Evolutionary conservation across 768 basidiomycete species (phyloP).

Genomic region (Candolleomyces aberdarensis): DNA sequence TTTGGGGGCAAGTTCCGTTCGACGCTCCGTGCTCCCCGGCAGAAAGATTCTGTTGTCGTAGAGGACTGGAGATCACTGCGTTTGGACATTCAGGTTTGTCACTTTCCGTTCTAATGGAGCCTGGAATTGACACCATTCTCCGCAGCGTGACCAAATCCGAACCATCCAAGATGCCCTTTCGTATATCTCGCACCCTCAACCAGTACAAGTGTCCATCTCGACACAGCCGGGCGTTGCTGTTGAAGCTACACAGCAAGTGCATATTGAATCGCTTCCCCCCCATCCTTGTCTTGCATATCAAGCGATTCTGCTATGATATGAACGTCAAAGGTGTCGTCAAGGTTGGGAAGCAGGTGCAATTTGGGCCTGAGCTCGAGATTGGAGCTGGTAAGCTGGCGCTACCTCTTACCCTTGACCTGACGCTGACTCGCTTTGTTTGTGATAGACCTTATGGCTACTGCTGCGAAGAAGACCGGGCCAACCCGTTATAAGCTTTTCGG

Average conservation of each 20-base stretch:
- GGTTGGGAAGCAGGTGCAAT: constrained; percentile 76
- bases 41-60: constrained; percentile 82
- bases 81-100: constrained; percentile 82
- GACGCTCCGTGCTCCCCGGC: constrained; percentile 73
- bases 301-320: constrained; percentile 86
- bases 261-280: constrained; percentile 80
- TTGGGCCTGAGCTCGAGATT: constrained; percentile 76
- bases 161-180: constrained; percentile 82
- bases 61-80: constrained; percentile 91
- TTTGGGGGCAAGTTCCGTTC: constrained; percentile 94
- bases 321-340: constrained; percentile 78
- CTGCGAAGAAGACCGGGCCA: constrained; percentile 39
- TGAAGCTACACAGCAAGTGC: constrained; percentile 61
- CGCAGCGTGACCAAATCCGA: constrained; percentile 66
- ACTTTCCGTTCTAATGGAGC: neutral
- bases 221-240: constrained; percentile 54
- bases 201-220: constrained; percentile 69
- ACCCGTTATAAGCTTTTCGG: constrained; percentile 81
- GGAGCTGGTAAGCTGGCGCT: constrained; percentile 24
- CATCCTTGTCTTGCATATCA: constrained; percentile 84
- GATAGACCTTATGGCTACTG: constrained; percentile 59
- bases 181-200: constrained; percentile 74
- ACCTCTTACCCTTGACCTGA: too few species aligned
- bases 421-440: neutral
- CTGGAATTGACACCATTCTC: neutral